Conservation (phyloP, 1,139 yeast species). For the Ogataea hybrid region DNA sequence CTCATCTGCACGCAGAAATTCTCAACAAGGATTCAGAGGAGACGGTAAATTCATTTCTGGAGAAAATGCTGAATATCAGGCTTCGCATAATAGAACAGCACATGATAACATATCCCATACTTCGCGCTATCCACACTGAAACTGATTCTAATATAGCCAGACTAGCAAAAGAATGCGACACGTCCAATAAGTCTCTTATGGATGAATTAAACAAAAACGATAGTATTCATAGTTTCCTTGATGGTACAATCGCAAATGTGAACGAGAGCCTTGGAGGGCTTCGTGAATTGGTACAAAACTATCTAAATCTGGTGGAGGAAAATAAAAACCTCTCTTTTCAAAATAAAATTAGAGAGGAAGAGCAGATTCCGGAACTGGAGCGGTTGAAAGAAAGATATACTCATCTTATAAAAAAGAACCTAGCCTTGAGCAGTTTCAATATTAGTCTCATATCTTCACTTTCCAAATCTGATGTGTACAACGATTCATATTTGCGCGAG, state of each 20-base stretch:
- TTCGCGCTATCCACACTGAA: slow-evolving; percentile 21
- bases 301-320: slow-evolving; percentile 12
- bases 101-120: slow-evolving; percentile 22
- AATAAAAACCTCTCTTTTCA: slow-evolving; percentile 18
- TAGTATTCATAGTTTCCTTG: not conserved
- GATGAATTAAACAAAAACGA: slow-evolving; percentile 5
- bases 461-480: slow-evolving; percentile 29
- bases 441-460: slow-evolving; percentile 30
- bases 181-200: slow-evolving; percentile 7
- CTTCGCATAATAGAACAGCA: slow-evolving; percentile 21
- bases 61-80: slow-evolving; percentile 19
- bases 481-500: slow-evolving; percentile 30
- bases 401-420: slow-evolving; percentile 20
- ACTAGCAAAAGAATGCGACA: slow-evolving; percentile 14
- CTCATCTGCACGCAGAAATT: slow-evolving; percentile 10
- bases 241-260: not conserved
- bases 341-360: slow-evolving; percentile 12
- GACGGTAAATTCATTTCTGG: slow-evolving; percentile 11
- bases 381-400: slow-evolving; percentile 14
- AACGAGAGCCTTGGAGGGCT: slow-evolving; percentile 5
- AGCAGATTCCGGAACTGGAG: slow-evolving; percentile 11
- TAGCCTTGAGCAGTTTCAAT: slow-evolving; percentile 34
- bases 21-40: slow-evolving; percentile 9
- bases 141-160: slow-evolving; percentile 13
- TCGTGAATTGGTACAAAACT: slow-evolving; percentile 11